Evolutionary conservation across 306 rosid genomes (phyloP), one percentile per base, ranked within the genome.

Genomic region (Sindora glabra): DNA sequence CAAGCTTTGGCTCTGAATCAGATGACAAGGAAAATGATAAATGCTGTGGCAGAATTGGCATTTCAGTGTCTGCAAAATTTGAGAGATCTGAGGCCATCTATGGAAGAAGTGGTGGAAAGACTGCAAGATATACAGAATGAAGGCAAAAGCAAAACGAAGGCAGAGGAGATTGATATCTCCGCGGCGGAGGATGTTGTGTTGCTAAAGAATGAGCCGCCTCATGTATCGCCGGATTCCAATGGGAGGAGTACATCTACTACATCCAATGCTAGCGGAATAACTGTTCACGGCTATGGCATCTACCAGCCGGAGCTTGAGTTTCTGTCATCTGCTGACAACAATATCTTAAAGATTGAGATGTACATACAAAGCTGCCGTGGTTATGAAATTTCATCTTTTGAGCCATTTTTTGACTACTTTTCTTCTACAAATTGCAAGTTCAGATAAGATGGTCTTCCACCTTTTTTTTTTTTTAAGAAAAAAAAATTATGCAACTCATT

Each of bases 1-100:
- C 79, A 0, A 22, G 24, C 5, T 79, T 88, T 1, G 89, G 87
- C 55, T 88, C 74, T 34, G 88, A 88, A 18, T 56, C 89, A 8
- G 92, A 91, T 59, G 22, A 10, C 4, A 79, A 56, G 51, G 81
- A 72, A 15, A 68, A 78, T 40, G 72, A 71, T 82, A 27, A 68
- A 38, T 45, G 75, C 74, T 2, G 77, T 69, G 22, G 84, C 81
- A 0, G 87, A 82, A 62, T 29, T 82, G 42, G 84, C 84, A 1
- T 82, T 78, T 65, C 71, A 15, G 66, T 82, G 87, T 53, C 56
- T 82, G 56, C 84, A 82, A 24, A 18, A 30, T 24, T 59, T 25
- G 45, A 78, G 72, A 30, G 81, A 78, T 2, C 16, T 51, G 60
- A 74, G 87, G 59, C 87, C 87, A 8, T 56, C 67, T 3, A 82